Evolutionary conservation across 139 green algal genomes (phyloP).

Genomic region (Zygnema cylindricum): DNA sequence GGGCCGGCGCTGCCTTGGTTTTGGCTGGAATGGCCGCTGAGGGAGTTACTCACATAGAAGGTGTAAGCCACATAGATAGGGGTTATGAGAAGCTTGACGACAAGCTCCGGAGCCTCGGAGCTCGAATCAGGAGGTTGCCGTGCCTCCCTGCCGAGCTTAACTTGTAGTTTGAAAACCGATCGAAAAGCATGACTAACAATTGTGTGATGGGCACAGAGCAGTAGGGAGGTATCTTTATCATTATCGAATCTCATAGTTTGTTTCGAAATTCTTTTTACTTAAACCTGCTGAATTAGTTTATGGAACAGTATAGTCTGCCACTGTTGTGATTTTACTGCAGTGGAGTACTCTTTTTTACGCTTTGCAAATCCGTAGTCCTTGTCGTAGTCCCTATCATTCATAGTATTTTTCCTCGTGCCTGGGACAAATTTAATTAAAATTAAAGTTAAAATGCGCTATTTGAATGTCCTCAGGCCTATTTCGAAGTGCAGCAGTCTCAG

Average conservation of each 20-base stretch:
- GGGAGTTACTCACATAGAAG: slow-evolving; percentile 63
- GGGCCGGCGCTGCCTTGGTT: slow-evolving; percentile 66
- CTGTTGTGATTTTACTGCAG: neutral
- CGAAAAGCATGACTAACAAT: neutral
- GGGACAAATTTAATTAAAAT: no score
- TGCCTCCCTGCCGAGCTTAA: slow-evolving; percentile 47
- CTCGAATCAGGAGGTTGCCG: slow-evolving; percentile 59
- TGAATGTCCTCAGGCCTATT: no score
- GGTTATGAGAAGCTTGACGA: slow-evolving; percentile 67
- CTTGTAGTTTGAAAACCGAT: slow-evolving; percentile 10
- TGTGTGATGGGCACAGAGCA: neutral
- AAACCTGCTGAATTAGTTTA: neutral
- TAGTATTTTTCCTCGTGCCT: no score
- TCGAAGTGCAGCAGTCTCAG: no score
- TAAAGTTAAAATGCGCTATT: no score
- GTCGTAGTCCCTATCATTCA: no score
- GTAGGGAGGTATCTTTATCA: no score
- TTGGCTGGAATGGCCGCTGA: slow-evolving; percentile 70
- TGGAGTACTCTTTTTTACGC: no score
- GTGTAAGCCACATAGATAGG: slow-evolving; percentile 64
- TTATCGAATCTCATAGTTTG: no score
- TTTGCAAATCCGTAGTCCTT: no score
- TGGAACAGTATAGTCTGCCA: neutral
- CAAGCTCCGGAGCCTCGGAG: slow-evolving; percentile 65
- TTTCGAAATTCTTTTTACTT: neutral